phyloP scores from a whole-genome alignment of 2,329 filamentous ascomycete species.

The Albophoma yamanashiensis region DNA sequence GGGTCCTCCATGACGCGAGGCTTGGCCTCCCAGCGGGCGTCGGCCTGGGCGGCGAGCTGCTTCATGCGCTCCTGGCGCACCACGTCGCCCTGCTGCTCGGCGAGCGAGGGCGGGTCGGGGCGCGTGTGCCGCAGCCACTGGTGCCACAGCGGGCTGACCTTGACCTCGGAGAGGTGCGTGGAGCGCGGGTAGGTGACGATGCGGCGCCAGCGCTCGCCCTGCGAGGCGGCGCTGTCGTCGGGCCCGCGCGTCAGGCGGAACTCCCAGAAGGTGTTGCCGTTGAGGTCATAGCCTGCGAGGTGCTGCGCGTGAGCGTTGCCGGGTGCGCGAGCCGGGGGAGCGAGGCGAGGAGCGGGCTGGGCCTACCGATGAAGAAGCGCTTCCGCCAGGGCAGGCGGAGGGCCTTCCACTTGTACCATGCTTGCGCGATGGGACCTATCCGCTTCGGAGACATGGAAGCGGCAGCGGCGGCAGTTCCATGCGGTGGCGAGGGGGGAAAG shows the following conservation, averaged over 20 bases:
- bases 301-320: not conserved
- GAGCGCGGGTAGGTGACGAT: slow-evolving; percentile 49
- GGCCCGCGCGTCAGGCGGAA: slow-evolving; percentile 39
- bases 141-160: slow-evolving; percentile 53
- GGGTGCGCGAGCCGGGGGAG: not conserved
- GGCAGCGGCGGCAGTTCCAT: not conserved
- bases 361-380: slow-evolving; percentile 48
- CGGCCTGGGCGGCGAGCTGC: slow-evolving; percentile 47
- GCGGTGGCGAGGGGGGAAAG: not conserved
- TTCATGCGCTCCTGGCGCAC: slow-evolving; percentile 41
- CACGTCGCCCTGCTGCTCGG: slow-evolving; percentile 45
- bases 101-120: slow-evolving; percentile 38
- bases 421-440: slow-evolving; percentile 24
- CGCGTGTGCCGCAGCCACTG: slow-evolving; percentile 58
- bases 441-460: slow-evolving; percentile 23
- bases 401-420: slow-evolving; percentile 53
- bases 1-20: slow-evolving; percentile 33
- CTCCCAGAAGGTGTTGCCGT: slow-evolving; percentile 61
- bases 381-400: slow-evolving; percentile 54
- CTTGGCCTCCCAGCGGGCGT: slow-evolving; percentile 54
- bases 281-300: slow-evolving; percentile 46
- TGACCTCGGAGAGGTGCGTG: slow-evolving; percentile 43
- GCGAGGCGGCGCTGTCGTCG: slow-evolving; percentile 7
- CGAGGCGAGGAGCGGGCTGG: not conserved
- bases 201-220: slow-evolving; percentile 42